Conservation (phyloP, 208 protist species). For the Wallacemonas sp. region DNA sequence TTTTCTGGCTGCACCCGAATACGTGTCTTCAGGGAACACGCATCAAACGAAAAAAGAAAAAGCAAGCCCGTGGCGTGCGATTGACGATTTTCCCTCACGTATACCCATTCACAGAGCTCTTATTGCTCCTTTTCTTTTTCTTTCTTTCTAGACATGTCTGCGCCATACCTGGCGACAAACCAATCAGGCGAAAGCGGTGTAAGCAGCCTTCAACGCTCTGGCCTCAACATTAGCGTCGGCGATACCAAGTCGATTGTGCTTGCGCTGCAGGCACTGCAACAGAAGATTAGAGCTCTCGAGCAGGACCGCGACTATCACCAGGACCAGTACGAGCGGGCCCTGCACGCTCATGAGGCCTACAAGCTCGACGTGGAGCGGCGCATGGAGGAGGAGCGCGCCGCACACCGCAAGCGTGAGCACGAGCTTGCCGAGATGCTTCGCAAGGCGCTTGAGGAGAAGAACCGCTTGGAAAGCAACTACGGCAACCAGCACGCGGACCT, state of each 20-base stretch:
- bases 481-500: conserved; percentile 39
- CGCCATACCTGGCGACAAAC: conserved; percentile 31
- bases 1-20: too few species aligned
- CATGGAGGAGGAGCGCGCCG: conserved; percentile 76
- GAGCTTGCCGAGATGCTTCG: conserved; percentile 78
- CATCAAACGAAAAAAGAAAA: too few species aligned
- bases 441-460: conserved; percentile 64
- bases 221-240: conserved; percentile 85
- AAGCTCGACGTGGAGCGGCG: conserved; percentile 87
- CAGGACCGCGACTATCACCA: conserved; percentile 88
- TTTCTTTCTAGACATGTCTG: conserved; percentile 17
- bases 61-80: too few species aligned
- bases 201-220: conserved; percentile 85
- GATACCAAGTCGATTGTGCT: conserved; percentile 92
- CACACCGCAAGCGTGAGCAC: conserved; percentile 72
- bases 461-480: conserved; percentile 60
- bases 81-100: too few species aligned
- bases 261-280: conserved; percentile 84
- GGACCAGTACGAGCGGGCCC: conserved; percentile 82
- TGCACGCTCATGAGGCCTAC: conserved; percentile 83
- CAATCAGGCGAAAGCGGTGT: conserved; percentile 60
- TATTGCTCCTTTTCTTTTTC: conserved; percentile 15
- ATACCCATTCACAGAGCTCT: background rate
- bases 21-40: too few species aligned
- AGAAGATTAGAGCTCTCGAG: conserved; percentile 87